Conservation (phyloP, 2,329 filamentous ascomycete genomes). For the Venturia oleaginea region DNA sequence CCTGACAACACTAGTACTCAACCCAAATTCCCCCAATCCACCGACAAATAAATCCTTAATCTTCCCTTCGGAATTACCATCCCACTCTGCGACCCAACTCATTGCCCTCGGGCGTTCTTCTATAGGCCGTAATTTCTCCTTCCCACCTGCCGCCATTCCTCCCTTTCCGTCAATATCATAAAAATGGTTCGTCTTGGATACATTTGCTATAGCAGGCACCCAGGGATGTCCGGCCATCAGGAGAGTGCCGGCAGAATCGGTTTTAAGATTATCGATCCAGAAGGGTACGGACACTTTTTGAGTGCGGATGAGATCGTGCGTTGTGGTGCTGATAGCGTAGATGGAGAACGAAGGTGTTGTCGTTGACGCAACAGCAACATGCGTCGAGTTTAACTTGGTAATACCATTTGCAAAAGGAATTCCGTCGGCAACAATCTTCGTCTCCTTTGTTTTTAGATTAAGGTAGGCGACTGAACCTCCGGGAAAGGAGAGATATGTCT, state of each 20-base stretch:
- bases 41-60: conserved; percentile 28
- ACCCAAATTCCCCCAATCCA: conserved; percentile 24
- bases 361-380: conserved; percentile 31
- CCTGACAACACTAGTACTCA: conserved; percentile 28
- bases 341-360: conserved; percentile 27
- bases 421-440: conserved; percentile 21
- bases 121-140: conserved; percentile 15
- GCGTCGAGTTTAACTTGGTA: conserved; percentile 26
- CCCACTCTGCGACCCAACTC: conserved; percentile 34
- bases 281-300: conserved; percentile 22
- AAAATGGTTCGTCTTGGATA: conserved; percentile 19
- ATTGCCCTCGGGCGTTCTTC: conserved; percentile 20
- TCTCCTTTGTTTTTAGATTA: conserved; percentile 19
- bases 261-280: conserved; percentile 32
- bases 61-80: conserved; percentile 21
- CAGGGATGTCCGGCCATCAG: conserved; percentile 35
- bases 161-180: conserved; percentile 15
- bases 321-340: conserved; percentile 22
- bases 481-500: conserved; percentile 30
- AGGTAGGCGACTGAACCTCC: conserved; percentile 30
- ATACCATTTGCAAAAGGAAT: conserved; percentile 36
- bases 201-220: conserved; percentile 22
- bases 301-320: conserved; percentile 16
- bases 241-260: conserved; percentile 29
- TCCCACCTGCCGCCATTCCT: conserved; percentile 1